Evolutionary conservation across 2,329 filamentous ascomycete genomes (phyloP).

Genomic region (Huntiella decipiens): DNA sequence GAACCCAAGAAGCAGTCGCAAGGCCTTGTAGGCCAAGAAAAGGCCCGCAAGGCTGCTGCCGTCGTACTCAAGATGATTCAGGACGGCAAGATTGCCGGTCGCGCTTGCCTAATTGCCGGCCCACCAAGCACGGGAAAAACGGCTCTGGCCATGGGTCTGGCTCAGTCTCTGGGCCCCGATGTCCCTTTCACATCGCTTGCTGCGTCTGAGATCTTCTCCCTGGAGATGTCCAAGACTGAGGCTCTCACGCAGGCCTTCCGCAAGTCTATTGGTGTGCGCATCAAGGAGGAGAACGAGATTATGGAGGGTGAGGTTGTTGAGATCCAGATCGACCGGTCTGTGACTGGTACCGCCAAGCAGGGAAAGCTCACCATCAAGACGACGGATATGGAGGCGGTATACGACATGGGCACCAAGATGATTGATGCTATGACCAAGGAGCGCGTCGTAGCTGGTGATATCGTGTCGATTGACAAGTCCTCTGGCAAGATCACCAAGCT

Average conservation of each 20-base stretch:
- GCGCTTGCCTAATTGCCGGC: slow-evolving; percentile 84
- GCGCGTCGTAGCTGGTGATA: slow-evolving; percentile 94
- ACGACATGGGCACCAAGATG: slow-evolving; percentile 99
- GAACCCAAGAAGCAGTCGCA: slow-evolving; percentile 74
- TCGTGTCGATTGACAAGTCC: slow-evolving; percentile 96
- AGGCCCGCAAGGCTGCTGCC: slow-evolving; percentile 87
- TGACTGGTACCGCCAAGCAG: slow-evolving; percentile 93
- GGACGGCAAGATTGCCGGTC: slow-evolving; percentile 92
- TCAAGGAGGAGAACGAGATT: slow-evolving; percentile 97
- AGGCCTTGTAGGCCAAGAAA: slow-evolving; percentile 87
- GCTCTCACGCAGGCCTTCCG: slow-evolving; percentile 96
- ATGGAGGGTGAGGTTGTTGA: slow-evolving; percentile 98
- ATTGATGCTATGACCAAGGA: slow-evolving; percentile 99
- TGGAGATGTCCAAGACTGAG: slow-evolving; percentile 99
- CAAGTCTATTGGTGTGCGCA: slow-evolving; percentile 92
- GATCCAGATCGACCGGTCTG: slow-evolving; percentile 93
- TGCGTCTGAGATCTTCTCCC: slow-evolving; percentile 90
- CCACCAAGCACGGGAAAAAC: slow-evolving; percentile 97
- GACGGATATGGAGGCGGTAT: slow-evolving; percentile 98
- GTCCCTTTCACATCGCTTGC: slow-evolving; percentile 93
- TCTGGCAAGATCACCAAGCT: slow-evolving; percentile 97
- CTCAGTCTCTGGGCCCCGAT: slow-evolving; percentile 81
- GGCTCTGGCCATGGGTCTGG: slow-evolving; percentile 96
- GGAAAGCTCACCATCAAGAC: slow-evolving; percentile 99
- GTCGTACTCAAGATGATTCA: slow-evolving; percentile 98